Percentiles rank a stretch among this genome's conserved stretches.
Conservation (phyloP, 2,329 filamentous ascomycete genomes). For the Dothistroma pini region DNA sequence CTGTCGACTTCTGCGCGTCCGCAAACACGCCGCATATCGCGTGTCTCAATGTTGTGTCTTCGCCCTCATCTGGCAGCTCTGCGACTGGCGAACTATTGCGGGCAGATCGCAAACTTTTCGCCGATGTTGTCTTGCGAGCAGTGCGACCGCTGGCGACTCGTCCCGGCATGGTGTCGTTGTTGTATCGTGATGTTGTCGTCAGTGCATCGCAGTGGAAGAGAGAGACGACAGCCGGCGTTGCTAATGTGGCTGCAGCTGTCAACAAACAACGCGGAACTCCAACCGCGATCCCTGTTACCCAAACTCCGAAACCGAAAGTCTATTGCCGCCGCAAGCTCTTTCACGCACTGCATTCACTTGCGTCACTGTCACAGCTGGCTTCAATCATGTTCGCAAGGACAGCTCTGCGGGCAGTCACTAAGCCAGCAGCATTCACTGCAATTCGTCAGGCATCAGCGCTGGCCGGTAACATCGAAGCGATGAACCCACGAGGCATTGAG, state of each 20-base stretch:
- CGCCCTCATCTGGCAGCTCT: constrained; percentile 66
- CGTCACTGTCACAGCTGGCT: not conserved
- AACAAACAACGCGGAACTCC: not conserved
- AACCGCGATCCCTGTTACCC: not conserved
- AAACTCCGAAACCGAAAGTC: not conserved
- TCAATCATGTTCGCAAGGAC: constrained; percentile 21
- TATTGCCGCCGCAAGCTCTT: not conserved
- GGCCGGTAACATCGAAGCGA: constrained; percentile 23
- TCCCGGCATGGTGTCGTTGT: constrained; percentile 47
- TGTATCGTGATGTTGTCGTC: not conserved
- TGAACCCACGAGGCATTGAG: constrained; percentile 51
- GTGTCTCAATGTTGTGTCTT: constrained; percentile 65
- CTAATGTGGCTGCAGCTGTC: not conserved
- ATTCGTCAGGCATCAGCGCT: constrained; percentile 28
- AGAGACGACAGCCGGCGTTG: not conserved
- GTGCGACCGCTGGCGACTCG: constrained; percentile 28
- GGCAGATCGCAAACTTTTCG: constrained; percentile 19
- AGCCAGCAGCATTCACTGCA: constrained; percentile 19
- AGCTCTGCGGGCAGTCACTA: constrained; percentile 24
- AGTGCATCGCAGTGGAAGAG: constrained; percentile 4
- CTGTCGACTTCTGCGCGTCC: constrained; percentile 78
- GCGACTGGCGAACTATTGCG: constrained; percentile 32
- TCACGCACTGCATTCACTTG: constrained; percentile 4
- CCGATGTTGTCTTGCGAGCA: constrained; percentile 19
- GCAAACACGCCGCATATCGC: constrained; percentile 60